These are phyloP conservation scores for Candida odintsovae DNA, from an alignment of 805 yeast genomes.

Conservation along the genomic window DNA sequence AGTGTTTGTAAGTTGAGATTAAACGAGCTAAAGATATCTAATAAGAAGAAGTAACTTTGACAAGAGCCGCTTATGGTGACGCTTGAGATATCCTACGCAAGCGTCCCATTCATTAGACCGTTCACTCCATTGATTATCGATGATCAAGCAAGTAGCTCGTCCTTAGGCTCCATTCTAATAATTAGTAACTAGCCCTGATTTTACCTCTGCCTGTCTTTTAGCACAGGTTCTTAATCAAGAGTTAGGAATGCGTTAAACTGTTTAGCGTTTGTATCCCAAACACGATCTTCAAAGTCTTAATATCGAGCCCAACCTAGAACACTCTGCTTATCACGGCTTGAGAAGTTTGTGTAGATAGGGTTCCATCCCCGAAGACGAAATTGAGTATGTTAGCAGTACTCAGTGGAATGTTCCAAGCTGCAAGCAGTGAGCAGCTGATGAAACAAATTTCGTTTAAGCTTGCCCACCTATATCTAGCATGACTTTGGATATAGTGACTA, in stretches of 20 bases:
- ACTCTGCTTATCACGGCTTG: constrained; percentile 3
- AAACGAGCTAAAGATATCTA: too few species aligned
- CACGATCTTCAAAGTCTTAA: constrained; percentile 1
- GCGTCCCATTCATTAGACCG: too few species aligned
- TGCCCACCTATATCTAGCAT: not conserved
- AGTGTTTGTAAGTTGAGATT: too few species aligned
- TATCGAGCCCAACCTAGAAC: constrained; percentile 1
- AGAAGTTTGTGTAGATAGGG: not conserved
- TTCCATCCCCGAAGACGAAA: constrained; percentile 1
- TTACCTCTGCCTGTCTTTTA: too few species aligned
- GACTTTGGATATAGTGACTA: not conserved
- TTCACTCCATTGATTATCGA: too few species aligned
- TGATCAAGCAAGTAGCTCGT: too few species aligned
- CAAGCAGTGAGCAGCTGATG: not conserved
- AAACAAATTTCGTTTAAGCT: not conserved
- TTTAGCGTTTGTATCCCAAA: not conserved
- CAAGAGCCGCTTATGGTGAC: too few species aligned
- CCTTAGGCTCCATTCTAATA: too few species aligned
- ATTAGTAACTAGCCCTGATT: too few species aligned
- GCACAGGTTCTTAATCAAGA: not conserved
- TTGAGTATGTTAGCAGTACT: constrained; percentile 1
- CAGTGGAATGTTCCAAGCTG: not conserved
- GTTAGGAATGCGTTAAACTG: constrained; percentile 3
- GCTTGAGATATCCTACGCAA: too few species aligned
- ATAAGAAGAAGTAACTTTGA: too few species aligned